Base-by-base conservation (phyloP, 345 rosid genomes). In the Aquilaria sinensis region DNA sequence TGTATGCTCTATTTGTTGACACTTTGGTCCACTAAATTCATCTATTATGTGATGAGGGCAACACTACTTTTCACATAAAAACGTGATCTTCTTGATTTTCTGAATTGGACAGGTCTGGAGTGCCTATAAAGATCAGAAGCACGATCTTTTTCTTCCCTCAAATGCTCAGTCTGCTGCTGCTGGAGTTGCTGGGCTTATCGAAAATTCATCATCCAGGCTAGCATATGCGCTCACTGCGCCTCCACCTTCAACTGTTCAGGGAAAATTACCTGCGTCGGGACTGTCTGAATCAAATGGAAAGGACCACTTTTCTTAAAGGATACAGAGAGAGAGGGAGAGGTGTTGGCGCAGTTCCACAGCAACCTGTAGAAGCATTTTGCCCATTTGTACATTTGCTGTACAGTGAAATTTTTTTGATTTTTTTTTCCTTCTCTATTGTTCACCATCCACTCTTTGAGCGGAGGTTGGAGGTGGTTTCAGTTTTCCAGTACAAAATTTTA, bases 111-210 rank as follows among this genome's bases (percentile, higher is more conserved):
- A 94, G 99, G 96, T 90, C 9, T 94, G 99, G 99, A 63, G 88
- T 32, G 99, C 96, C 5, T 94, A 94, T 64, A 90, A 94, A 72
- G 97, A 91, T 79, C 99, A 94, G 85, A 94, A 84, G 66, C 99
- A 94, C 34, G 99, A 94, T 72, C 90, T 94, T 45, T 91, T 94
- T 83, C 91, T 94, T 50, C 99, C 97, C 48, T 87, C 97, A 52
- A 94, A 80, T 62, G 96, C 90, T 4, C 96, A 94, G 65, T 90
- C 96, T 31, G 91, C 98, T 0, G 86, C 88, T 41, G 97, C 96
- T 1, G 99, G 99, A 64, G 91, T 94, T 67, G 96, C 99, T 32
- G 99, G 99, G 70, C 80, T 94, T 48, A 94, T 94, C 2, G 99
- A 94, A 73, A 82, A 65, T 81, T 84, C 99, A 3, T 82, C 97